Percentiles rank a stretch among this genome's conserved stretches.
phyloP scores from a whole-genome alignment of 495 filamentous ascomycete genomes.

The Tuber magnatum region DNA sequence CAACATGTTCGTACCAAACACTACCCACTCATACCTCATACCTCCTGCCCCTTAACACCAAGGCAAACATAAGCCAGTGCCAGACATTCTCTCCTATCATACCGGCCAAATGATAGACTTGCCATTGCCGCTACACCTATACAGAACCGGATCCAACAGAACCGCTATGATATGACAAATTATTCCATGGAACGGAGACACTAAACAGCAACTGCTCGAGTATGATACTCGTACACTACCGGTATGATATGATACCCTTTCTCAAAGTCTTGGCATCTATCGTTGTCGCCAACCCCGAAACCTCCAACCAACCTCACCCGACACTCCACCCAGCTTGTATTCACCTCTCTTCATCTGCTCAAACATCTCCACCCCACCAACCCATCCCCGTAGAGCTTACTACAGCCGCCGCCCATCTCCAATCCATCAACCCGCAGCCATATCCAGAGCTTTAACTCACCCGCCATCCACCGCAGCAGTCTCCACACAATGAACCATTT shows the following conservation, averaged over 20 bases:
- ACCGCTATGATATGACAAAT: neutral
- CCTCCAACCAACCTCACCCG: neutral
- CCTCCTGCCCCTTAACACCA: neutral
- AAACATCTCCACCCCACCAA: neutral
- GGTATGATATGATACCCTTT: too few species aligned
- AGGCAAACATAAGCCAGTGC: too few species aligned
- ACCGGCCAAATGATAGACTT: neutral
- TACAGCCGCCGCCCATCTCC: neutral
- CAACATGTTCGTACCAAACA: neutral
- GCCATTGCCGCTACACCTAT: neutral
- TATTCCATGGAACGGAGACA: too few species aligned
- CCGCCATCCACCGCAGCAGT: neutral
- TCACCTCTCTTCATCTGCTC: neutral
- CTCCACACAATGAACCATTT: slow-evolving; percentile 72
- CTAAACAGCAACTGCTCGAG: too few species aligned
- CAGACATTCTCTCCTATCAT: neutral
- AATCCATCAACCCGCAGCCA: neutral
- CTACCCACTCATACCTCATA: neutral
- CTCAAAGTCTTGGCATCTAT: neutral
- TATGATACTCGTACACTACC: too few species aligned
- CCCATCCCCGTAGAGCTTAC: neutral
- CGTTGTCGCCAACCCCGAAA: neutral
- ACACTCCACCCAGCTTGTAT: neutral
- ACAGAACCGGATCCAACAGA: neutral
- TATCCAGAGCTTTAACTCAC: neutral